phyloP scores from a whole-genome alignment of 768 basidiomycete species.

The Candolleomyces efflorescens region DNA sequence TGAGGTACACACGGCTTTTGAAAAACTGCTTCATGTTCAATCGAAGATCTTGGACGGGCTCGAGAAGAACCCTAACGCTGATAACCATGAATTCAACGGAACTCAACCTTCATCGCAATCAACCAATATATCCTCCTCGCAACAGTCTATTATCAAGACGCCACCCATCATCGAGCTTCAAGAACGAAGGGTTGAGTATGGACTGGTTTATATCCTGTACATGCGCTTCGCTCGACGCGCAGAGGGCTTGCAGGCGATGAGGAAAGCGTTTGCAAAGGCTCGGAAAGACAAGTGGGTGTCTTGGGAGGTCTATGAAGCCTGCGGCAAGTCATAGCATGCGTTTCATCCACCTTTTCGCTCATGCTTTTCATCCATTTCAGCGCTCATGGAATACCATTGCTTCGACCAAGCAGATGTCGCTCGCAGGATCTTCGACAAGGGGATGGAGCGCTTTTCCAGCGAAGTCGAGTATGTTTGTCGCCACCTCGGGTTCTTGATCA shows the following conservation, averaged over 20 bases:
- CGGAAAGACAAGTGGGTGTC: conserved; percentile 69
- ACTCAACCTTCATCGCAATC: conserved; percentile 15
- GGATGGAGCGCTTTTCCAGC: conserved; percentile 76
- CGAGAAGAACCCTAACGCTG: conserved; percentile 39
- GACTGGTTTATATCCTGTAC: conserved; percentile 82
- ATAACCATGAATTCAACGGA: conserved; percentile 1
- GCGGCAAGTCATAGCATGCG: conserved; percentile 46
- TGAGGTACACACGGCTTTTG: conserved; percentile 70
- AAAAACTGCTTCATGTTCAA: conserved; percentile 66
- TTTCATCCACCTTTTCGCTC: not conserved
- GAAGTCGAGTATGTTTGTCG: conserved; percentile 83
- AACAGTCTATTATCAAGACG: conserved; percentile 49
- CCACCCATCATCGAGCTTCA: conserved; percentile 49
- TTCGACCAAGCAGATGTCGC: conserved; percentile 74
- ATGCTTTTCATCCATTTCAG: conserved; percentile 37
- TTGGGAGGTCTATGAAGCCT: conserved; percentile 94
- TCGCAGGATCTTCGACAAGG: conserved; percentile 90
- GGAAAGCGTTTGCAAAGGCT: conserved; percentile 77
- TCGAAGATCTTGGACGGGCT: conserved; percentile 58
- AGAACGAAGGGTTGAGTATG: conserved; percentile 65
- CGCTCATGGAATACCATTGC: conserved; percentile 93
- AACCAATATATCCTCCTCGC: conserved; percentile 42
- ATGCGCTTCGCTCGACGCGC: conserved; percentile 90
- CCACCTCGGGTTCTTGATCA: conserved; percentile 91
- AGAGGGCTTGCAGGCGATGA: conserved; percentile 78